Percentiles rank a stretch among this genome's conserved stretches.
phyloP scores from a whole-genome alignment of 2,329 filamentous ascomycete genomes.

The Fusarium hostae region DNA sequence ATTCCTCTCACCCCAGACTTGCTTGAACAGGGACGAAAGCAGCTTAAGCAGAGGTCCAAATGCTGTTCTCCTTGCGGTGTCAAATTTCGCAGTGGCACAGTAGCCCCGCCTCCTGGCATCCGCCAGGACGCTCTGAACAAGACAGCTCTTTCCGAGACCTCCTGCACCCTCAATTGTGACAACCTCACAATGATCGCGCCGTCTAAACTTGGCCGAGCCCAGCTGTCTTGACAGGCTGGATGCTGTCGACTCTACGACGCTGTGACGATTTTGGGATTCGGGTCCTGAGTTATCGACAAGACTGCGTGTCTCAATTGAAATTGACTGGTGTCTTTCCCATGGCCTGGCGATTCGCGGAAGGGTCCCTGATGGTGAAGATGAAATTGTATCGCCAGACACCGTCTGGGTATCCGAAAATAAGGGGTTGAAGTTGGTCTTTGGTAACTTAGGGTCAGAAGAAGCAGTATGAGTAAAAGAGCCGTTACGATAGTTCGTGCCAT shows the following conservation, averaged over 20 bases:
- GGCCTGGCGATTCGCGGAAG: conserved; percentile 54
- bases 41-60: conserved; percentile 73
- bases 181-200: conserved; percentile 72
- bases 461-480: conserved; percentile 61
- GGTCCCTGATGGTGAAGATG: conserved; percentile 57
- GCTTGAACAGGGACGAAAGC: conserved; percentile 73
- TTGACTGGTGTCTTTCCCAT: conserved; percentile 65
- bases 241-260: conserved; percentile 58
- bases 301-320: conserved; percentile 61
- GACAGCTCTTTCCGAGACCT: conserved; percentile 72
- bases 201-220: conserved; percentile 67
- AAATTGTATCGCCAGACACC: conserved; percentile 58
- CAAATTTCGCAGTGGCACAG: conserved; percentile 74
- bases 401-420: conserved; percentile 56
- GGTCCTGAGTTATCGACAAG: conserved; percentile 57
- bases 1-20: conserved; percentile 74
- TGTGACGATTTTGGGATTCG: conserved; percentile 56
- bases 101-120: conserved; percentile 72
- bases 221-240: conserved; percentile 65
- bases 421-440: conserved; percentile 54
- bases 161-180: conserved; percentile 70
- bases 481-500: conserved; percentile 61
- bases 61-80: conserved; percentile 68
- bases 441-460: conserved; percentile 54
- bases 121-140: conserved; percentile 71